Evolutionary conservation across 2,329 filamentous ascomycete species (phyloP).

Genomic region (Periconia digitata): DNA sequence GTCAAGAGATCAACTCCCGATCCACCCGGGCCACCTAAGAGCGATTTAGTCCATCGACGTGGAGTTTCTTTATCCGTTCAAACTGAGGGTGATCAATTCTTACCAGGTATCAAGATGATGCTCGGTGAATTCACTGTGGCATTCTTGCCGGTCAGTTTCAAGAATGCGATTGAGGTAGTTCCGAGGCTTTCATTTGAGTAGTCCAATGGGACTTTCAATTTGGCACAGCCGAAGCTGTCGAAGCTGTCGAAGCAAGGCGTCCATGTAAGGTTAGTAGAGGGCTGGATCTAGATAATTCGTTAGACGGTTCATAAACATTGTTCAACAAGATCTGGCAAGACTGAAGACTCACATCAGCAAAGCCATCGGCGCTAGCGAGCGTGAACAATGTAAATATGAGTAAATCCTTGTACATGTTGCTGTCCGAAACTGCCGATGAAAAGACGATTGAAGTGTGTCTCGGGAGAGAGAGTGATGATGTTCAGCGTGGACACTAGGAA

Average conservation of each 20-base stretch:
- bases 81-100: not conserved
- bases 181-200: slow-evolving; percentile 3
- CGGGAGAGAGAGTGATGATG: too few relatives aligned
- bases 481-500: too few relatives aligned
- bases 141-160: not conserved
- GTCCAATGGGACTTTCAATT: slow-evolving; percentile 10
- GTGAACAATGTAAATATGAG: too few relatives aligned
- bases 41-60: not conserved
- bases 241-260: not conserved
- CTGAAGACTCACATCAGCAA: not conserved
- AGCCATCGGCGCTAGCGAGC: not conserved
- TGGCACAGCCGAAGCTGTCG: not conserved
- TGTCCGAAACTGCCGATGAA: too few relatives aligned
- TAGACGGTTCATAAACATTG: not conserved
- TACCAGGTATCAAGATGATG: slow-evolving; percentile 8
- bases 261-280: not conserved
- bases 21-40: slow-evolving; percentile 28
- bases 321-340: not conserved
- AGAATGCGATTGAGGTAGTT: slow-evolving; percentile 3
- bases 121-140: not conserved
- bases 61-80: too few relatives aligned
- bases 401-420: too few relatives aligned
- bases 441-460: too few relatives aligned
- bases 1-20: slow-evolving; percentile 30
- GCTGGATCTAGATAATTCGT: not conserved